Conservation (phyloP, 305 asterid genomes). For the Withania somnifera region DNA sequence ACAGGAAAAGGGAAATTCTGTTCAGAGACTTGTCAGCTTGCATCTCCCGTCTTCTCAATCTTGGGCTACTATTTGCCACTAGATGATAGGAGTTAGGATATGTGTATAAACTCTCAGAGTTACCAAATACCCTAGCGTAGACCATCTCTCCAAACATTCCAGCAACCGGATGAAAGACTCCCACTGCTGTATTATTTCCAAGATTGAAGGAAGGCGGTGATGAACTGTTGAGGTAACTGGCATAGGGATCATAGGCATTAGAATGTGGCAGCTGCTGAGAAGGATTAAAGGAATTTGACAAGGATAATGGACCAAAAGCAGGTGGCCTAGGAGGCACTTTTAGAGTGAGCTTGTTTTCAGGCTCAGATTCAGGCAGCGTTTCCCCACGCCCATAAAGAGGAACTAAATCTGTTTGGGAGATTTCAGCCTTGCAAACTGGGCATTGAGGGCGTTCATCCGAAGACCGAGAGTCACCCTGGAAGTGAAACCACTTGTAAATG, state of each 20-base stretch:
- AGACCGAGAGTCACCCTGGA: constrained; percentile 12
- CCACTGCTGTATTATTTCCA: constrained; percentile 3
- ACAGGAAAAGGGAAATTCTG: constrained; percentile 54
- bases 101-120: constrained; percentile 42
- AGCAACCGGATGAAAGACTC: constrained; percentile 18
- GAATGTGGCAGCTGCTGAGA: constrained; percentile 11
- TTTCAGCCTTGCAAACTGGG: constrained; percentile 30
- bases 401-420: constrained; percentile 18
- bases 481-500: constrained; percentile 46
- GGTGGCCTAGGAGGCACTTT: constrained; percentile 34
- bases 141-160: constrained; percentile 83
- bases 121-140: constrained; percentile 59
- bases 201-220: constrained; percentile 12
- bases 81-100: constrained; percentile 54
- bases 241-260: not conserved
- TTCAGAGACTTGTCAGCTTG: constrained; percentile 42
- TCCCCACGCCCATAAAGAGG: constrained; percentile 22
- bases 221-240: constrained; percentile 4
- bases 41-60: constrained; percentile 61
- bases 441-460: constrained; percentile 10
- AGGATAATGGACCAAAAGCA: constrained; percentile 28
- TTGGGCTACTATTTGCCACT: constrained; percentile 30
- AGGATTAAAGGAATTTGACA: constrained; percentile 16
- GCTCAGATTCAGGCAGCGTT: constrained; percentile 26
- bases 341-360: constrained; percentile 24